Evolutionary conservation across 2,329 filamentous ascomycete genomes (phyloP).

Genomic region (Fusarium sp.): DNA sequence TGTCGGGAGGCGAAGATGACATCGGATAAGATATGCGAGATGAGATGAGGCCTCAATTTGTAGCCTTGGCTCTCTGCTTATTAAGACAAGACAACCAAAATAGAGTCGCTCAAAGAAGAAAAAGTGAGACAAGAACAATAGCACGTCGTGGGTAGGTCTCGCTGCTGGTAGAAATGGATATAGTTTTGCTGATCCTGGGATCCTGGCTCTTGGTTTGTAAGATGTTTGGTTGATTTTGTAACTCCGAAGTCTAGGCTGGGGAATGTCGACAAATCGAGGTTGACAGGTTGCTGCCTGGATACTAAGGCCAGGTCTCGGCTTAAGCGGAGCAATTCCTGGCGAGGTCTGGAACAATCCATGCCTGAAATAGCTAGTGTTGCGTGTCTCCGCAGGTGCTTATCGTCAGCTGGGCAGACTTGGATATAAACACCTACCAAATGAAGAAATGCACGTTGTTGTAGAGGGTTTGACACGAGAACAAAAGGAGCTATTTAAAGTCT

Average conservation of each 20-base stretch:
- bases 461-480: background rate
- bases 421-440: constrained; percentile 2
- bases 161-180: constrained; percentile 19
- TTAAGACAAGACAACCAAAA: constrained; percentile 32
- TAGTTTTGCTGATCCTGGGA: constrained; percentile 26
- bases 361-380: constrained; percentile 6
- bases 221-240: constrained; percentile 41
- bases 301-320: constrained; percentile 23
- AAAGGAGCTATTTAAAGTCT: background rate
- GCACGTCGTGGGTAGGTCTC: constrained; percentile 7
- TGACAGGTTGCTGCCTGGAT: constrained; percentile 17
- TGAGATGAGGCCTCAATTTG: constrained; percentile 10
- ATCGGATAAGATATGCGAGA: constrained; percentile 29
- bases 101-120: constrained; percentile 1
- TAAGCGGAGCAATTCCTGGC: constrained; percentile 17
- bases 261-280: constrained; percentile 26
- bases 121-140: constrained; percentile 2
- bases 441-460: background rate
- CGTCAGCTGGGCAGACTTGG: constrained; percentile 3
- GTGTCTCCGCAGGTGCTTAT: background rate
- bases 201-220: constrained; percentile 39
- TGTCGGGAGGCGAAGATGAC: constrained; percentile 39
- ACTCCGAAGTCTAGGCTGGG: constrained; percentile 7
- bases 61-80: constrained; percentile 30
- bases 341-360: background rate